phyloP scores from a whole-genome alignment of 495 filamentous ascomycete genomes.

The Barbatosphaeria neglecta region DNA sequence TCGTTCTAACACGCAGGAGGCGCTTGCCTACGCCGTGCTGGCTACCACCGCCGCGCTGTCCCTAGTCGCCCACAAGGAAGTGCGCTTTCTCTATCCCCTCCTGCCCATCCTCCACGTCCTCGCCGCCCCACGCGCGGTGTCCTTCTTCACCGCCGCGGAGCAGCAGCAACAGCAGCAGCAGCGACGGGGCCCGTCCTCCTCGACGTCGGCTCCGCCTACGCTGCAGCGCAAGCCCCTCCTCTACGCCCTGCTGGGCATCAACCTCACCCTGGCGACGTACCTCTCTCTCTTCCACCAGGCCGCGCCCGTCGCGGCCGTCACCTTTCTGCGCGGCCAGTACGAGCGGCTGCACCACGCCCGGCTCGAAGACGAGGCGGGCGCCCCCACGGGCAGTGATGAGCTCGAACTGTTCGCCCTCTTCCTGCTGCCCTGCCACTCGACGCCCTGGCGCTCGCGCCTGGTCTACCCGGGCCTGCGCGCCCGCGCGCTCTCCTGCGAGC shows the following conservation, averaged over 20 bases:
- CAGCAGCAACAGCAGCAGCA: slow-evolving; percentile 6
- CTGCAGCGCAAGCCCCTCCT: slow-evolving; percentile 44
- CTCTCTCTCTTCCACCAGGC: slow-evolving; percentile 66
- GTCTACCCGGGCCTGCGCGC: slow-evolving; percentile 61
- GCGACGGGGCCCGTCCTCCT: slow-evolving; percentile 3
- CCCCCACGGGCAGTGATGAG: slow-evolving; percentile 11
- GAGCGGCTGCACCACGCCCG: slow-evolving; percentile 34
- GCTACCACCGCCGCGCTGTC: slow-evolving; percentile 55
- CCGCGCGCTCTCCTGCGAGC: slow-evolving; percentile 86
- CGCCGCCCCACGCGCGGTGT: slow-evolving; percentile 51
- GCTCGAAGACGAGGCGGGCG: slow-evolving; percentile 9
- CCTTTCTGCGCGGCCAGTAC: slow-evolving; percentile 63
- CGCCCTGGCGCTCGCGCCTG: slow-evolving; percentile 89
- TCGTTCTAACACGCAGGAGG: slow-evolving; percentile 34
- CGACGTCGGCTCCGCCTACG: slow-evolving; percentile 5
- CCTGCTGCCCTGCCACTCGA: slow-evolving; percentile 95
- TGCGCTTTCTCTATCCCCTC: slow-evolving; percentile 92
- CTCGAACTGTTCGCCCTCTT: slow-evolving; percentile 77
- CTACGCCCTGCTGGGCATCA: slow-evolving; percentile 47
- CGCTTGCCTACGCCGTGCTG: slow-evolving; percentile 50
- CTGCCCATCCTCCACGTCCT: slow-evolving; percentile 77
- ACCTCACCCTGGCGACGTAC: slow-evolving; percentile 63
- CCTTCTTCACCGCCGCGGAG: slow-evolving; percentile 48
- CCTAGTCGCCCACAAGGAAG: slow-evolving; percentile 87
- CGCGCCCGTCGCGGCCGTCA: slow-evolving; percentile 58